Conservation (phyloP, 116 monocot species). For the Cymodocea nodosa region DNA sequence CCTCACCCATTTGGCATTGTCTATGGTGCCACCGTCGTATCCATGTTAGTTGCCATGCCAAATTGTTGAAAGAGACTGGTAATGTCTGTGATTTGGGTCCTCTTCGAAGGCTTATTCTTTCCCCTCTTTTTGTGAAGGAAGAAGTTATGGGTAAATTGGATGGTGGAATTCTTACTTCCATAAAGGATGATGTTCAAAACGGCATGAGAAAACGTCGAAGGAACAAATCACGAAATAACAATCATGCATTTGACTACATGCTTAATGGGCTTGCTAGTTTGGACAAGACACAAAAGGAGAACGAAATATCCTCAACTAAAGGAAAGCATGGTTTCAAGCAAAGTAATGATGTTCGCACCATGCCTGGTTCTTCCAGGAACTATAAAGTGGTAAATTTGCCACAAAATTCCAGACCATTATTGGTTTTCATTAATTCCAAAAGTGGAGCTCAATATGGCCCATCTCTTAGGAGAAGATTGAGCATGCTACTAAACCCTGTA, state of each 20-base stretch:
- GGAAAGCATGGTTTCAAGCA: conserved; percentile 12
- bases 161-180: conserved; percentile 40
- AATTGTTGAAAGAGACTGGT: conserved; percentile 52
- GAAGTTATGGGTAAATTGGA: conserved; percentile 22
- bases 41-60: conserved; percentile 73
- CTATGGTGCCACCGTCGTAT: conserved; percentile 73
- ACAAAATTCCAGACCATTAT: conserved; percentile 61
- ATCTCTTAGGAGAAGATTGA: conserved; percentile 62
- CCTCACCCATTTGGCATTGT: conserved; percentile 78
- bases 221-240: conserved; percentile 24
- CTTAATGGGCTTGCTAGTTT: conserved; percentile 26
- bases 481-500: conserved; percentile 75
- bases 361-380: conserved; percentile 10
- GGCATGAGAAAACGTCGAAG: conserved; percentile 37
- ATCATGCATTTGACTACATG: conserved; percentile 16
- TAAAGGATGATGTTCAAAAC: conserved; percentile 47
- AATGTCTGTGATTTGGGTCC: conserved; percentile 68
- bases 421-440: conserved; percentile 84
- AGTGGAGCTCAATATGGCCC: conserved; percentile 77
- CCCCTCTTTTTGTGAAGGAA: conserved; percentile 75
- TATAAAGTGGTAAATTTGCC: conserved; percentile 61
- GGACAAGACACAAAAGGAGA: conserved; percentile 19
- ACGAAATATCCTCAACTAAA: conserved; percentile 6
- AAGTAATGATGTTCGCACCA: conserved; percentile 7
- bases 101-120: conserved; percentile 54